Base-by-base conservation (phyloP, 2,329 filamentous ascomycete genomes). In the Cladosporium cucumerinum region DNA sequence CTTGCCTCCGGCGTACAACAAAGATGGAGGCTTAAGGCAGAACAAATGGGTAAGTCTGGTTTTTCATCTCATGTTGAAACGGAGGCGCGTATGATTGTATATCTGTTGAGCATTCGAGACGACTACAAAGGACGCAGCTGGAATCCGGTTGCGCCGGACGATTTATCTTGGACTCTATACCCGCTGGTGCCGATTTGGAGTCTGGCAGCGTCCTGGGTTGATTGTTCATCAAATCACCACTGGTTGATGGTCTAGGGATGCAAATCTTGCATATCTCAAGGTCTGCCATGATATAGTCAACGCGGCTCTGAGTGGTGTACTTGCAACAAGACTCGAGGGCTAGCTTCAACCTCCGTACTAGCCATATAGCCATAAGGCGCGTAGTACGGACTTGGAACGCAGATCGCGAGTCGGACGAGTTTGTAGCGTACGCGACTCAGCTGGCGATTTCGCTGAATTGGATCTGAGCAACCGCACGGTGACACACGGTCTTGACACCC, bases 41-140 rank as follows among this genome's bases (percentile, higher is more conserved):
- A 96, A 95, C 75, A 92, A 91, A 87, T 96, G 92, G 92, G 92
- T 94, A 85, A 67, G 89, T 82, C 57, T 14, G 10, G 5, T 0
- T 64, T 48, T 43, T 34, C 12, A 14, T 23, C 32, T 57, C 32
- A 28, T 18, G 8, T 64, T 25, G 39, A 23, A 21, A 8, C 8
- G 39, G n/a, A 21, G n/a, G 7, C n/a, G 39, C 39, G 23, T 46
- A n/a, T 12, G n/a, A 46, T 21, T 23, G 10, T 21, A 46, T 5
- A 12, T 8, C 8, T 2, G 10, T 46, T 8, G n/a, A 21, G 39
- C n/a, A 46, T n/a, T 46, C 8, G 39, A 46, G 39, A 21, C 39
- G 39, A 46, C 7, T 21, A 3, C n/a, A 21, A 46, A 21, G 39
- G 39, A 46, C n/a, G n/a, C 8, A 46, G 8, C 39, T 46, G 39